Conservation (phyloP, 169 alveolate genomes). For the Eimeria falciformis region DNA sequence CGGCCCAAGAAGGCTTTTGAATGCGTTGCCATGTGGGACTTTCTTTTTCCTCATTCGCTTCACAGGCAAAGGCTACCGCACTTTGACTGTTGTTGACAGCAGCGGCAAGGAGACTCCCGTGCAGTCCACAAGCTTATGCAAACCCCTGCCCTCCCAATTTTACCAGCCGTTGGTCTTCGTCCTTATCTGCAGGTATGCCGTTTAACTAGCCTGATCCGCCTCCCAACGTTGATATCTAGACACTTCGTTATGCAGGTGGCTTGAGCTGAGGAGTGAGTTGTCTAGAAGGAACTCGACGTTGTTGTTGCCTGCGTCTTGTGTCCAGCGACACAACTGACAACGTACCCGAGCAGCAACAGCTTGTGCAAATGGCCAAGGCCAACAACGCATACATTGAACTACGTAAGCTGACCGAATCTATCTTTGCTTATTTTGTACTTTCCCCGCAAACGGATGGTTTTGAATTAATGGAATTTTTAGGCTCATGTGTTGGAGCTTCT, state of each 20-base stretch:
- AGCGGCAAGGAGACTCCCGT: slow-evolving; percentile 76
- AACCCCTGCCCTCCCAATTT: slow-evolving; percentile 83
- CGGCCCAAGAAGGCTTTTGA: neutral
- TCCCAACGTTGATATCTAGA: neutral
- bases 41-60: neutral
- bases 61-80: slow-evolving; percentile 83
- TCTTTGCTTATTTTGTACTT: too few species aligned
- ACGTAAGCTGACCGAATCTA: slow-evolving; percentile 67
- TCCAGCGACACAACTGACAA: slow-evolving; percentile 82
- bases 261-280: neutral
- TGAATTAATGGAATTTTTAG: too few species aligned
- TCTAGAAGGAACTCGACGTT: neutral
- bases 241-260: neutral
- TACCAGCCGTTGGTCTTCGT: slow-evolving; percentile 85
- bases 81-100: slow-evolving; percentile 75
- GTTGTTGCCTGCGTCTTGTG: neutral
- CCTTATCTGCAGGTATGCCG: slow-evolving; percentile 82
- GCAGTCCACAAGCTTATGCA: slow-evolving; percentile 80
- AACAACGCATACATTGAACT: slow-evolving; percentile 83
- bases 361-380: slow-evolving; percentile 85
- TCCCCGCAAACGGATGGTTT: neutral
- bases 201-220: neutral
- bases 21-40: slow-evolving; percentile 9
- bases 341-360: slow-evolving; percentile 83
- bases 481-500: too few species aligned